Percentiles rank a stretch among this genome's conserved stretches.
Evolutionary conservation across 176 grass and related monocot genomes (phyloP).

Genomic region (Musa acuminata): DNA sequence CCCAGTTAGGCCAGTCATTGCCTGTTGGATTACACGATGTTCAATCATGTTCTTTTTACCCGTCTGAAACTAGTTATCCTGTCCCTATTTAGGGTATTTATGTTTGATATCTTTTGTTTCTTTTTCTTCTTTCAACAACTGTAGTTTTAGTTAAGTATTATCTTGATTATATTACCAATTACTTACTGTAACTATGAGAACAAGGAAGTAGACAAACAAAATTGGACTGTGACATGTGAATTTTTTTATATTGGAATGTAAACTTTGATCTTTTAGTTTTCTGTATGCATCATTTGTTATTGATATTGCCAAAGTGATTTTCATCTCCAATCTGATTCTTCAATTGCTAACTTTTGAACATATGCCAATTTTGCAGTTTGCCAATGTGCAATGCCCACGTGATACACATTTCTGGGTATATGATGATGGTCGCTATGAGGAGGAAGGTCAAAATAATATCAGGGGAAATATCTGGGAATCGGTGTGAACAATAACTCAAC

Average conservation of each 20-base stretch:
- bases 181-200: not conserved
- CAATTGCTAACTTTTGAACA: not conserved
- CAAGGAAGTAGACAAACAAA: not conserved
- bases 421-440: slow-evolving; percentile 81
- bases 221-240: not conserved
- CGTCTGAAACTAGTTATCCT: not conserved
- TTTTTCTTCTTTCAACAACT: not conserved
- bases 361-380: slow-evolving; percentile 38
- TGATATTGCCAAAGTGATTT: not conserved
- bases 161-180: not conserved
- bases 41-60: not conserved
- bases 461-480: slow-evolving; percentile 87
- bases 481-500: slow-evolving; percentile 30
- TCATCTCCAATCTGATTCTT: not conserved
- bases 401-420: slow-evolving; percentile 99
- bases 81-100: not conserved
- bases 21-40: not conserved
- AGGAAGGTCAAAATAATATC: slow-evolving; percentile 99
- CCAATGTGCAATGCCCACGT: slow-evolving; percentile 81
- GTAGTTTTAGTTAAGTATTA: not conserved
- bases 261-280: not conserved
- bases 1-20: not conserved
- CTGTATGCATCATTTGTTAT: not conserved
- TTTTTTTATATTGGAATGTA: not conserved
- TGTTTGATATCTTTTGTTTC: not conserved